Evolutionary conservation across 2,329 filamentous ascomycete genomes (phyloP).

Genomic region (Penicillium sp.): DNA sequence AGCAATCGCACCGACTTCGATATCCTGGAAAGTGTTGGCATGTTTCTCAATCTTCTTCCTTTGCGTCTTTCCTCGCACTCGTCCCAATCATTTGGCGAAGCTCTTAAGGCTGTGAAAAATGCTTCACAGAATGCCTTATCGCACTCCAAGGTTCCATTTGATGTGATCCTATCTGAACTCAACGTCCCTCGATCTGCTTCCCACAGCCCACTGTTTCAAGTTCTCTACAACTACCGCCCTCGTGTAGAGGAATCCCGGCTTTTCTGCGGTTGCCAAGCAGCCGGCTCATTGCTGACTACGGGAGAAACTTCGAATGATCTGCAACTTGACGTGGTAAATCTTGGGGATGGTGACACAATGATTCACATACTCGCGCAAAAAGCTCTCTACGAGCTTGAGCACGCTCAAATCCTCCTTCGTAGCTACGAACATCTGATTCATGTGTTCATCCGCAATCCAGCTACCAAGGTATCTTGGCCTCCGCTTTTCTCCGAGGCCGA

Average conservation of each 20-base stretch:
- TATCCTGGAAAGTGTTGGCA: conserved; percentile 37
- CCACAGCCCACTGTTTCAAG: conserved; percentile 48
- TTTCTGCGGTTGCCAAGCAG: conserved; percentile 13
- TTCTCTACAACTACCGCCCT: conserved; percentile 44
- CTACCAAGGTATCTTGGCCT: conserved; percentile 16
- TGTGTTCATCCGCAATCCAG: conserved; percentile 15
- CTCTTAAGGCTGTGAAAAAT: conserved; percentile 21
- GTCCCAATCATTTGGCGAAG: conserved; percentile 26
- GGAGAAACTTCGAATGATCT: conserved; percentile 30
- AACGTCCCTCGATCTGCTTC: conserved; percentile 34
- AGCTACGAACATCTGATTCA: conserved; percentile 14
- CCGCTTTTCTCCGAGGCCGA: conserved; percentile 9
- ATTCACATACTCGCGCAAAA: conserved; percentile 27
- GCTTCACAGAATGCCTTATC: conserved; percentile 34
- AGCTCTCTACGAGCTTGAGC: conserved; percentile 25
- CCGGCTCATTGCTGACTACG: conserved; percentile 10
- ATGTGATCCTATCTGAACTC: conserved; percentile 44
- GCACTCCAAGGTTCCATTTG: conserved; percentile 46
- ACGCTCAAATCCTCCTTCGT: conserved; percentile 18
- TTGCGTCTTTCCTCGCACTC: conserved; percentile 32
- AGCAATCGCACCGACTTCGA: conserved; percentile 35
- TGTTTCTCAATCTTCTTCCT: conserved; percentile 47
- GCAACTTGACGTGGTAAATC: conserved; percentile 36
- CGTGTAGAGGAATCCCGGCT: conserved; percentile 24
- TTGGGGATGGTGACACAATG: conserved; percentile 11